Conservation (phyloP, 257 asterid genomes). For the Solanum ahanhuiri region DNA sequence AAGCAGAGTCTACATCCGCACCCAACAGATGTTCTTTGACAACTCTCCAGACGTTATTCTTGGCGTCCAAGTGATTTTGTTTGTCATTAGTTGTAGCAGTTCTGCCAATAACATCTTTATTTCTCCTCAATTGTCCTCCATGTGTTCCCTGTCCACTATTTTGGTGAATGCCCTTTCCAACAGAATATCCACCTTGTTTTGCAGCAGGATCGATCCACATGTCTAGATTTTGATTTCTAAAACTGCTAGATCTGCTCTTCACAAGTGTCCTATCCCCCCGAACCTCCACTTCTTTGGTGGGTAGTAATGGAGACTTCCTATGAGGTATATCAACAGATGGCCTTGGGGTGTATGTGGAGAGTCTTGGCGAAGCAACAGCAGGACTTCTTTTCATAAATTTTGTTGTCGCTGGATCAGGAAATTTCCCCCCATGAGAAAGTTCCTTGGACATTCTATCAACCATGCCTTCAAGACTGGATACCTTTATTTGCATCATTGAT, state of each 20-base stretch:
- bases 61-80: constrained; percentile 31
- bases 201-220: constrained; percentile 45
- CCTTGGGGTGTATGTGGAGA: constrained; percentile 70
- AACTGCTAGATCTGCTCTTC: constrained; percentile 42
- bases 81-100: constrained; percentile 30
- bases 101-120: constrained; percentile 23
- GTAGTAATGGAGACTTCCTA: constrained; percentile 34
- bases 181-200: constrained; percentile 33
- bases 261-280: constrained; percentile 37
- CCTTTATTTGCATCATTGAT: constrained; percentile 71
- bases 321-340: constrained; percentile 47
- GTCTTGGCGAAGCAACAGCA: constrained; percentile 56
- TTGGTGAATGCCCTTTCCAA: constrained; percentile 27
- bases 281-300: constrained; percentile 32
- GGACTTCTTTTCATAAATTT: constrained; percentile 48
- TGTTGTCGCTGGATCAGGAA: constrained; percentile 35
- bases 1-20: constrained; percentile 75
- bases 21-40: constrained; percentile 41
- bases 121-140: constrained; percentile 37
- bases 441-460: constrained; percentile 67
- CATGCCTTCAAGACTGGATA: constrained; percentile 68
- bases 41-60: constrained; percentile 40
- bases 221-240: constrained; percentile 36
- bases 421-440: constrained; percentile 38
- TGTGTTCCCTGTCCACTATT: constrained; percentile 25